phyloP scores from a whole-genome alignment of 352 stramenopile genomes.

The Phytopythium cucurbitacearum region DNA sequence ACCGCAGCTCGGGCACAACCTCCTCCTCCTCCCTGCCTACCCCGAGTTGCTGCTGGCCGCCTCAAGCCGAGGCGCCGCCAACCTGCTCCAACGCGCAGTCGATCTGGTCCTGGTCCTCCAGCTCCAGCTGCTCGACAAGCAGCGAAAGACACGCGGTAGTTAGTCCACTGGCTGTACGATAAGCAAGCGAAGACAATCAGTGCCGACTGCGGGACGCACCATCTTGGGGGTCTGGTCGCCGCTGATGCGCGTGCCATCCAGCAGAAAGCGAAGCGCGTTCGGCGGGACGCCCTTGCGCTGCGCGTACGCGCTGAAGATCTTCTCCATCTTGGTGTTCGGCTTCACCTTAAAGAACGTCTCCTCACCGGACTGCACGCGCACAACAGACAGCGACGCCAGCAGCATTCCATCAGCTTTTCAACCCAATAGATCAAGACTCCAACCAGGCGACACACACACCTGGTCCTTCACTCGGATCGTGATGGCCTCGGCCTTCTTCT shows the following conservation, averaged over 20 bases:
- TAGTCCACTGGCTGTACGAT: background rate
- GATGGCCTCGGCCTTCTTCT: slow-evolving; percentile 87
- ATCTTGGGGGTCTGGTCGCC: slow-evolving; percentile 94
- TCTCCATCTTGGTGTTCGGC: slow-evolving; percentile 98
- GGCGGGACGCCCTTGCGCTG: slow-evolving; percentile 91
- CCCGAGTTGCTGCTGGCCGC: background rate
- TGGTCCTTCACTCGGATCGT: slow-evolving; percentile 88
- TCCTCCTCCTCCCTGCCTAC: slow-evolving; percentile 3
- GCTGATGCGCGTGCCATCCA: slow-evolving; percentile 95
- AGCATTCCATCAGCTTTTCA: background rate
- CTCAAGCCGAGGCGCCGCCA: slow-evolving; percentile 50
- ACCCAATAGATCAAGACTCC: background rate
- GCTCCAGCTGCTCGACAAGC: slow-evolving; percentile 66
- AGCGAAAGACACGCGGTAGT: background rate
- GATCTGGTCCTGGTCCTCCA: slow-evolving; percentile 98
- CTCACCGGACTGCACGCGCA: slow-evolving; percentile 67
- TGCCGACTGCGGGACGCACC: slow-evolving; percentile 13
- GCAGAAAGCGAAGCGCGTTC: slow-evolving; percentile 91
- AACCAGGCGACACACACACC: slow-evolving; percentile 18
- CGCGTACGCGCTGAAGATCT: slow-evolving; percentile 97
- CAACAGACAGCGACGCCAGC: background rate
- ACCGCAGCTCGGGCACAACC: background rate
- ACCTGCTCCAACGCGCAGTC: slow-evolving; percentile 94
- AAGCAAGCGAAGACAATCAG: background rate
- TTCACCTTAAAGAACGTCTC: slow-evolving; percentile 99